Conservation (phyloP, 208 protist genomes). For the Ichthyophonus hoferi region DNA sequence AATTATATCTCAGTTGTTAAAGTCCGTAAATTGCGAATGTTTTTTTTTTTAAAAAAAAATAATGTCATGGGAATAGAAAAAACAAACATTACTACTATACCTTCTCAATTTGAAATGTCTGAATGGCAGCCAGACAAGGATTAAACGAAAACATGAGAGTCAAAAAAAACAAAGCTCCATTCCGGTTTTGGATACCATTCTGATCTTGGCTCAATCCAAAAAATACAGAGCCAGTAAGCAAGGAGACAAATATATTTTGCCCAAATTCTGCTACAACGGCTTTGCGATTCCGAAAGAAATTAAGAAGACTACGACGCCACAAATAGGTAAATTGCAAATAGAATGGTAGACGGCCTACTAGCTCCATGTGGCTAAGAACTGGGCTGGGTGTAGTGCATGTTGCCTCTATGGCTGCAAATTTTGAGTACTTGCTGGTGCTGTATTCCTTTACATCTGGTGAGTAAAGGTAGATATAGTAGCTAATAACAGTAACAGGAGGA, state of each 20-base stretch:
- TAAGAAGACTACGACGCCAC: neutral
- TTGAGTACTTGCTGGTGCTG: neutral
- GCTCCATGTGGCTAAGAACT: neutral
- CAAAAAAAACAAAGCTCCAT: conserved; percentile 36
- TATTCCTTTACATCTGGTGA: too few species aligned
- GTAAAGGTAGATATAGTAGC: too few species aligned
- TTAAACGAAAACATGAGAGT: conserved; percentile 13
- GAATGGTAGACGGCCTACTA: neutral
- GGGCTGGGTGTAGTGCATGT: neutral
- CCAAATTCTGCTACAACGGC: conserved; percentile 7
- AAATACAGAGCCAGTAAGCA: conserved; percentile 33
- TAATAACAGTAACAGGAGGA: too few species aligned
- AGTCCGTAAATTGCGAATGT: too few species aligned
- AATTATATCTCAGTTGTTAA: too few species aligned
- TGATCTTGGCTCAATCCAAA: conserved; percentile 16
- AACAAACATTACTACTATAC: neutral
- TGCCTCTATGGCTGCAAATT: neutral
- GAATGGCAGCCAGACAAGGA: neutral
- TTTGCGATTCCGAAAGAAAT: neutral
- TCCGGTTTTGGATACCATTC: conserved; percentile 28
- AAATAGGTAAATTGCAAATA: neutral
- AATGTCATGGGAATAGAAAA: too few species aligned
- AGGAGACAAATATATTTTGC: conserved; percentile 30
- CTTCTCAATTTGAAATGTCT: conserved; percentile 15
- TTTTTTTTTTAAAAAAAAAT: too few species aligned